Conservation (phyloP, 345 rosid genomes). For the Triadica sebifera region DNA sequence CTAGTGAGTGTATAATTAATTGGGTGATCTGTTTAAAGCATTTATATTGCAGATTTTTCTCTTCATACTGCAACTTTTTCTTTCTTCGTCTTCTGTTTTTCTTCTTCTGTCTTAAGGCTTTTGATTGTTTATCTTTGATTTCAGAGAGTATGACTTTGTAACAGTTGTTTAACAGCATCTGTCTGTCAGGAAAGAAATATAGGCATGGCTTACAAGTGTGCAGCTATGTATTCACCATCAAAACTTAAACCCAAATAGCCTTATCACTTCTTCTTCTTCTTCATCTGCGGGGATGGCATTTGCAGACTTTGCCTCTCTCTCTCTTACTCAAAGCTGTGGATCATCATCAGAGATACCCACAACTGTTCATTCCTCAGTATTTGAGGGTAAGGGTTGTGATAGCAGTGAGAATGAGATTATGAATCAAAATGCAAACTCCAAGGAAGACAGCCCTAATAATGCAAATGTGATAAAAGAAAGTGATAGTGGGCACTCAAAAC, state of each 20-base stretch:
- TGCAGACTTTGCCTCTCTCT: constrained; percentile 50
- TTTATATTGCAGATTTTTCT: constrained; percentile 3
- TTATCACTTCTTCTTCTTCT: constrained; percentile 8
- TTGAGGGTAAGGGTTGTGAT: constrained; percentile 17
- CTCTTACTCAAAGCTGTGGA: constrained; percentile 36
- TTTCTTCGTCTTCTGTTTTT: not conserved
- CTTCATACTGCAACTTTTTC: not conserved
- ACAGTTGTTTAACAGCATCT: constrained; percentile 49
- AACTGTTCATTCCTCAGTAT: too few relatives aligned
- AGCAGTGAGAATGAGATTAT: constrained; percentile 23
- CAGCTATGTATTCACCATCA: constrained; percentile 23
- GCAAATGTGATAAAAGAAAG: constrained; percentile 35
- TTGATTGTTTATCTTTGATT: constrained; percentile 9
- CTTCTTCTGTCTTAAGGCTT: not conserved
- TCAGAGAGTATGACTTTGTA: constrained; percentile 35
- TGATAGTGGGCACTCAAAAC: constrained; percentile 64
- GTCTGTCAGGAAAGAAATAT: constrained; percentile 33
- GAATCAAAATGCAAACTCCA: constrained; percentile 12
- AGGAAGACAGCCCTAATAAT: constrained; percentile 30
- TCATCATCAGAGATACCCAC: not conserved
- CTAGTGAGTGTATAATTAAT: too few relatives aligned
- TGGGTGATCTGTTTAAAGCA: not conserved
- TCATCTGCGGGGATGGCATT: constrained; percentile 28
- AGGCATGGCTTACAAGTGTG: constrained; percentile 30
- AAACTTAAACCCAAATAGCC: constrained; percentile 16